Evolutionary conservation across 2,329 filamentous ascomycete genomes (phyloP).

Genomic region (Stagonosporopsis tanaceti): DNA sequence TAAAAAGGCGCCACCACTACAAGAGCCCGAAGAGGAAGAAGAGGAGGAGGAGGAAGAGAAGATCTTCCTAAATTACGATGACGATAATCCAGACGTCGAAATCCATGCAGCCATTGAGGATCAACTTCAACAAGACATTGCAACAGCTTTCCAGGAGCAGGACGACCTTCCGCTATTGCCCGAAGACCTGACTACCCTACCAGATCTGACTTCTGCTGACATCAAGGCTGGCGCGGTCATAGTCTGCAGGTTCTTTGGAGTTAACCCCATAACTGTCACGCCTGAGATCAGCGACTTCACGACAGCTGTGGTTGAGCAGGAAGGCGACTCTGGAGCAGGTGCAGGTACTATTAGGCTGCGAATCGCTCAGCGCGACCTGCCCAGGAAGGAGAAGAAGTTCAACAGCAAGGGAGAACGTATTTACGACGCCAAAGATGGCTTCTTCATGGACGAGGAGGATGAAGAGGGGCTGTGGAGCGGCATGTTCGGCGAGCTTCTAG

Average conservation of each 20-base stretch:
- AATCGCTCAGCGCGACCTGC: conserved; percentile 74
- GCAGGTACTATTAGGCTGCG: conserved; percentile 66
- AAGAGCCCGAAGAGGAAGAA: conserved; percentile 56
- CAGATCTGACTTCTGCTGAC: conserved; percentile 58
- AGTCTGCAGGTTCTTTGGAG: conserved; percentile 70
- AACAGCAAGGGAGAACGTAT: conserved; percentile 76
- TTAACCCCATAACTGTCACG: conserved; percentile 68
- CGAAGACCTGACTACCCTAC: conserved; percentile 63
- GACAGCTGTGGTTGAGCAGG: conserved; percentile 67
- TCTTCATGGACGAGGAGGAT: conserved; percentile 39
- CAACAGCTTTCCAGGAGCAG: conserved; percentile 42
- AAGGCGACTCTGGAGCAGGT: conserved; percentile 54
- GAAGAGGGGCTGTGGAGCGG: conserved; percentile 39
- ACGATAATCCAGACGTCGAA: conserved; percentile 32
- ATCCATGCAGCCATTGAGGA: conserved; percentile 36
- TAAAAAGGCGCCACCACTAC: conserved; percentile 40
- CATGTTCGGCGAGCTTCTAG: conserved; percentile 38
- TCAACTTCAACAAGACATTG: conserved; percentile 55
- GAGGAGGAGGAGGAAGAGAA: conserved; percentile 34
- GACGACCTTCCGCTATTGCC: conserved; percentile 72
- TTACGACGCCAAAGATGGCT: conserved; percentile 68
- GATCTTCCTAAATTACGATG: conserved; percentile 45
- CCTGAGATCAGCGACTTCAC: conserved; percentile 68
- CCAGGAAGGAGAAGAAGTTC: conserved; percentile 63
- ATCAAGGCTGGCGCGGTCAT: conserved; percentile 69